A percentile compares a stretch with the other conserved stretches of the same genome.
phyloP scores from a whole-genome alignment of 2,329 filamentous ascomycete genomes.

The Emmonsiellopsis sp. region DNA sequence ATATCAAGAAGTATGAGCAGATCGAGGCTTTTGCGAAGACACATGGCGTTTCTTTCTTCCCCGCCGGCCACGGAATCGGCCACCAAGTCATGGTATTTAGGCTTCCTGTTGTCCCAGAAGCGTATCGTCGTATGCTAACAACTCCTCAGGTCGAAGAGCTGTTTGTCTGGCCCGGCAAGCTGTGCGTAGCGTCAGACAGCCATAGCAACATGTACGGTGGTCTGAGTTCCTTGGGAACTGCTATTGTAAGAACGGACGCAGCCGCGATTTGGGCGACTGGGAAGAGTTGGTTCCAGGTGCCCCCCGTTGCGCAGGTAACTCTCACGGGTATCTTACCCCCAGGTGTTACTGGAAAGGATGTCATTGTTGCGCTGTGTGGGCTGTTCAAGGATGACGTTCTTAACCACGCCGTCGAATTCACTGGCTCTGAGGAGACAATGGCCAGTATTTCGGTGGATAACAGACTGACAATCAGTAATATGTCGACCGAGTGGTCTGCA shows the following conservation, averaged over 20 bases:
- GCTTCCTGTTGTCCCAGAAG: constrained; percentile 28
- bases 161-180: constrained; percentile 74
- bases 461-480: constrained; percentile 61
- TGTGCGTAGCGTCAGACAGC: constrained; percentile 61
- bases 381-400: constrained; percentile 82
- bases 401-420: constrained; percentile 86
- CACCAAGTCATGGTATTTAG: constrained; percentile 57
- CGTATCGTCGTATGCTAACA: too few species aligned
- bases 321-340: constrained; percentile 64
- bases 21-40: constrained; percentile 74
- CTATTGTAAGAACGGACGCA: constrained; percentile 80
- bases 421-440: constrained; percentile 69
- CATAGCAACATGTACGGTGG: constrained; percentile 82
- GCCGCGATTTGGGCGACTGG: constrained; percentile 77
- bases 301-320: constrained; percentile 70
- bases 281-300: constrained; percentile 80
- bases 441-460: constrained; percentile 61
- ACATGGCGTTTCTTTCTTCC: constrained; percentile 70
- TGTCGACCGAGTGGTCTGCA: constrained; percentile 76
- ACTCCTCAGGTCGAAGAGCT: constrained; percentile 57
- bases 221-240: constrained; percentile 64
- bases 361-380: constrained; percentile 80
- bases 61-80: constrained; percentile 70
- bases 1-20: constrained; percentile 70
- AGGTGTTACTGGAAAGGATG: constrained; percentile 86